Evolutionary conservation across 805 yeast genomes (phyloP), one percentile per base, ranked within the genome.

Genomic region (Suhomyces faveliae): DNA sequence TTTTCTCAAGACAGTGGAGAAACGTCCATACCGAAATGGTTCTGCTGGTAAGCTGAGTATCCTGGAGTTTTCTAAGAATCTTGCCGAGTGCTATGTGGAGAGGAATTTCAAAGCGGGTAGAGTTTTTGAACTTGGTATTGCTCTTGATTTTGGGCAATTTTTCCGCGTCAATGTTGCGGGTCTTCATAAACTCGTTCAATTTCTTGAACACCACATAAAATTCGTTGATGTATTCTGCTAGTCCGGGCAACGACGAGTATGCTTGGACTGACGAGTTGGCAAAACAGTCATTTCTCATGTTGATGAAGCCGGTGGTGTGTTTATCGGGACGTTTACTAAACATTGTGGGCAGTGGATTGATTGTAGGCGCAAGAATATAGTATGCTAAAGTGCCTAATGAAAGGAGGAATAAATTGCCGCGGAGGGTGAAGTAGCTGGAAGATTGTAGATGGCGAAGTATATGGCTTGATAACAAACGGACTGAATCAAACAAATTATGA

Each of bases 201-300:
- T 58, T 53, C 24, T 55, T 53, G 52, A 60, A 71, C 4, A 61
- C 54, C 12, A 57, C 54, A 33, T 72, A 63, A 46, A 78, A 63
- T 24, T 61, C 57, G 48, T 73, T 82, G 51, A 87, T 62, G 56
- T 87, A 87, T 3, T 66, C 69, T 30, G 84, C 79, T 42, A 87
- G 59, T 0, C 77, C 76, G 0, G 87, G 84, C 13, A 85, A 61
- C 0, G 89, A 68, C 13, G 84, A 78, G 46, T 87, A 74, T 0
- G 91, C 94, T 63, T 92, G 99, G 15, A 94, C 60, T 0, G 91
- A 83, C 6, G 95, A 80, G 60, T 94, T 92, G 51, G 96, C 96
- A 70, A 89, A 92, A 64, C 99, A 92, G 63, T 90, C 97, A 54
- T 89, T 88, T 50, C 91, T 79, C 53, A 84, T 74, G 64, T 92